Conservation (phyloP, 257 asterid genomes). For the Nicotiana otophora region DNA sequence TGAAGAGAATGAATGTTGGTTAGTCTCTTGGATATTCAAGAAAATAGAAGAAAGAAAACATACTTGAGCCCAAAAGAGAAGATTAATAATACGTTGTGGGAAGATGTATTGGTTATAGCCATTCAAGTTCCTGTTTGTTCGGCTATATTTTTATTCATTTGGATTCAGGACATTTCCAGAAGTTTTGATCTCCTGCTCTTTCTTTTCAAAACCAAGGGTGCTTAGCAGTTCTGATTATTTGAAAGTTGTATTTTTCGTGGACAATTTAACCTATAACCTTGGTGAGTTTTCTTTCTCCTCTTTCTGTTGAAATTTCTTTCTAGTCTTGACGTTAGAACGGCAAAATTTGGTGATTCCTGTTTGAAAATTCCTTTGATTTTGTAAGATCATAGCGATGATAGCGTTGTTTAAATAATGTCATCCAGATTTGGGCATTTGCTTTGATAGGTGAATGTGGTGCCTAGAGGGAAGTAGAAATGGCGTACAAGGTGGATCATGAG, state of each 20-base stretch:
- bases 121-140: background rate
- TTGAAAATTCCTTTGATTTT: background rate
- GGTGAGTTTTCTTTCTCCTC: background rate
- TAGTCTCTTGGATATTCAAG: background rate
- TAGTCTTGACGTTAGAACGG: background rate
- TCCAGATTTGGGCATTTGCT: background rate
- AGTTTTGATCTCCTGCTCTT: background rate
- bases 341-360: background rate
- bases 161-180: background rate
- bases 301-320: background rate
- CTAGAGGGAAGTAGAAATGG: slow-evolving; percentile 18
- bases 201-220: background rate
- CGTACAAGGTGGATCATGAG: slow-evolving; percentile 43
- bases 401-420: too few relatives aligned
- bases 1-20: background rate
- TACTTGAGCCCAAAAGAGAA: background rate
- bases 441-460: slow-evolving; percentile 5
- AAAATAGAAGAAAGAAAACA: background rate
- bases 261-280: background rate
- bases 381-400: background rate
- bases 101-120: background rate
- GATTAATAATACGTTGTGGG: background rate
- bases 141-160: background rate
- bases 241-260: background rate
- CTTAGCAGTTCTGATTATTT: background rate